Base-by-base conservation (phyloP, 73 alveolate genomes). In the Strombidium stylifer region DNA sequence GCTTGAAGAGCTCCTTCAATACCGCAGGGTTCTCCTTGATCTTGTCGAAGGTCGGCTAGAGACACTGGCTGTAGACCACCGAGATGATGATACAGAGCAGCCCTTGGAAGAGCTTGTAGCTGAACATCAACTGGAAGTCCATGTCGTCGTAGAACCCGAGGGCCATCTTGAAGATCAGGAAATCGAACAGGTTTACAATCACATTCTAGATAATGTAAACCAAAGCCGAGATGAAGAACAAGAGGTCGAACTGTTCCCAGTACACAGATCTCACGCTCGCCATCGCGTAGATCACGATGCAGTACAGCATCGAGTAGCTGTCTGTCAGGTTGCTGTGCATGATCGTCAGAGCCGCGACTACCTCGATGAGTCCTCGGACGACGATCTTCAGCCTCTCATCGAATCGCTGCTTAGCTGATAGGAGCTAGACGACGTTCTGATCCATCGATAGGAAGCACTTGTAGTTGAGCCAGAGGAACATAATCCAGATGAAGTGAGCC, bases 121-220 rank as follows among this genome's bases (percentile, higher is more conserved):
- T 44, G 31, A 64, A 64, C 7, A 65, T 44, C 30, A 44, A 30
- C 25, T 25, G 16, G 37, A 64, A 64, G 23, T 64, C 64, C 23
- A 28, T 53, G 31, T 64, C 78, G 45, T 64, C 66, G 45, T 64
- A 64, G 31, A 44, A 64, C n/a, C 78, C 78, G 3, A 25, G 14
- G 4, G 23, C 47, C 10, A 28, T 15, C 37, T 46, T 64, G 27
- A 18, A 64, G 10, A 46, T 34, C n/a, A 64, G 3, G 0, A 24
- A 46, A 46, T 64, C 78, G 1, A 64, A 21, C 15, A 20, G 6
- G 19, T 64, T 64, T 1, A 64, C 78, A 7, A 64, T 18, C 3
- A 64, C 24, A 34, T 64, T 64, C 37, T 64, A 35, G 21, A 49
- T 15, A 11, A 44, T 37, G 40, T 64, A 64, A 6, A 64, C 1